These are phyloP conservation scores for Piedraia hortae DNA, from an alignment of 2,329 filamentous ascomycete genomes.

Conservation along the genomic window DNA sequence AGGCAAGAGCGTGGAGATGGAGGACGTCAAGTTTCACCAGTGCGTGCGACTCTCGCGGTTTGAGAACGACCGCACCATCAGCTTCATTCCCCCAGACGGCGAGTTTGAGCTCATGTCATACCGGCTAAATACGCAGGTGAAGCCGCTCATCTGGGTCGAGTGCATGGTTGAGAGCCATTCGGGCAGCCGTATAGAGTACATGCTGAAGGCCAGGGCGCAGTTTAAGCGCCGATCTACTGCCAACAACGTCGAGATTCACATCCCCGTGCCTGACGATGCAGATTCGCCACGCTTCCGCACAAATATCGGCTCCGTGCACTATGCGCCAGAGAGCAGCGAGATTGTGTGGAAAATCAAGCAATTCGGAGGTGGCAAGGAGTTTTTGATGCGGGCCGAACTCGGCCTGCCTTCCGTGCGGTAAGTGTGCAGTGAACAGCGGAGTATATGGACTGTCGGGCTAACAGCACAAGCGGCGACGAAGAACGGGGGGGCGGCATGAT, in stretches of 20 bases:
- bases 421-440: constrained; percentile 1
- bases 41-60: constrained; percentile 87
- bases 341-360: constrained; percentile 99
- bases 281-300: constrained; percentile 90
- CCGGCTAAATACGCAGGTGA: constrained; percentile 92
- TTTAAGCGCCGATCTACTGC: constrained; percentile 95
- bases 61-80: constrained; percentile 95
- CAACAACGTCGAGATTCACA: constrained; percentile 95
- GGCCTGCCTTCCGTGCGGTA: constrained; percentile 67
- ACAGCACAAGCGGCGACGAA: constrained; percentile 45
- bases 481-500: constrained; percentile 95
- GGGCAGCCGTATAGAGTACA: constrained; percentile 88
- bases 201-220: constrained; percentile 91
- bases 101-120: constrained; percentile 99
- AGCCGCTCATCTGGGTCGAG: constrained; percentile 96
- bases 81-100: constrained; percentile 92
- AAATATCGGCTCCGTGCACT: constrained; percentile 91
- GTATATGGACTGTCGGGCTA: constrained; percentile 1
- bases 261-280: constrained; percentile 89
- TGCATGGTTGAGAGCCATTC: constrained; percentile 92
- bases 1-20: constrained; percentile 97
- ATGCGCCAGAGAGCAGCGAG: constrained; percentile 85
- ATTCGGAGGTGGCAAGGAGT: constrained; percentile 94
- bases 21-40: constrained; percentile 98
- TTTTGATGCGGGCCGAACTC: constrained; percentile 90